A percentile compares a stretch with the other conserved stretches of the same genome.
These are phyloP conservation scores for Schizopora paradoxa DNA, from an alignment of 1,284 basidiomycete genomes.

Conservation along the genomic window DNA sequence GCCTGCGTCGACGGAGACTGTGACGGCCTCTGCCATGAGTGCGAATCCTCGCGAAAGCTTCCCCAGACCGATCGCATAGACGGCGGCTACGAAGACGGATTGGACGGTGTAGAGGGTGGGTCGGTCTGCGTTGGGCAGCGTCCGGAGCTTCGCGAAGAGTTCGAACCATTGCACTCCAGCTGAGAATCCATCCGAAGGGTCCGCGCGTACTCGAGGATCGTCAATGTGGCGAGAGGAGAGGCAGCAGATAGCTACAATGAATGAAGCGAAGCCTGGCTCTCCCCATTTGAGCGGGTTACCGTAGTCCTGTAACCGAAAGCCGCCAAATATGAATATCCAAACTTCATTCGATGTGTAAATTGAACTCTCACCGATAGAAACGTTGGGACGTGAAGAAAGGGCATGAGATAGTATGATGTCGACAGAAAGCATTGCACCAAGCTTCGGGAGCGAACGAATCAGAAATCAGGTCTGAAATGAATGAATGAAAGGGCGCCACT, in stretches of 20 bases:
- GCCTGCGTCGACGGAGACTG: constrained; percentile 80
- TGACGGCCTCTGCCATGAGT: constrained; percentile 77
- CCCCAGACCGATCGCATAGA: constrained; percentile 83
- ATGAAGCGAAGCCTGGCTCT: constrained; percentile 86
- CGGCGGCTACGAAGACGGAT: constrained; percentile 79
- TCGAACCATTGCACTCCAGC: constrained; percentile 91
- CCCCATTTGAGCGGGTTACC: constrained; percentile 90
- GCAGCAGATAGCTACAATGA: constrained; percentile 85
- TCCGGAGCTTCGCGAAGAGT: constrained; percentile 77
- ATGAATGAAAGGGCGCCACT: constrained; percentile 5
- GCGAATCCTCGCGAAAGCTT: constrained; percentile 84
- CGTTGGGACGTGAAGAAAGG: constrained; percentile 85
- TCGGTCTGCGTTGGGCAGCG: constrained; percentile 78
- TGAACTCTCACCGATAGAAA: constrained; percentile 64
- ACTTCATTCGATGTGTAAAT: constrained; percentile 17
- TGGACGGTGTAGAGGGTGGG: constrained; percentile 88
- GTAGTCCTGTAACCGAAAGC: constrained; percentile 57
- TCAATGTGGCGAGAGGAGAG: constrained; percentile 86
- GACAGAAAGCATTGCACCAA: constrained; percentile 79
- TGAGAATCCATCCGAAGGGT: constrained; percentile 73
- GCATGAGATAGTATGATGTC: constrained; percentile 87
- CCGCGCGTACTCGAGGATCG: constrained; percentile 78
- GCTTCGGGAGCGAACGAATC: constrained; percentile 33
- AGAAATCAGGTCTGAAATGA: constrained; percentile 10
- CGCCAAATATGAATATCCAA: constrained; percentile 14